phyloP scores from a whole-genome alignment of 2,329 filamentous ascomycete species.

The Fusarium miscanthi region DNA sequence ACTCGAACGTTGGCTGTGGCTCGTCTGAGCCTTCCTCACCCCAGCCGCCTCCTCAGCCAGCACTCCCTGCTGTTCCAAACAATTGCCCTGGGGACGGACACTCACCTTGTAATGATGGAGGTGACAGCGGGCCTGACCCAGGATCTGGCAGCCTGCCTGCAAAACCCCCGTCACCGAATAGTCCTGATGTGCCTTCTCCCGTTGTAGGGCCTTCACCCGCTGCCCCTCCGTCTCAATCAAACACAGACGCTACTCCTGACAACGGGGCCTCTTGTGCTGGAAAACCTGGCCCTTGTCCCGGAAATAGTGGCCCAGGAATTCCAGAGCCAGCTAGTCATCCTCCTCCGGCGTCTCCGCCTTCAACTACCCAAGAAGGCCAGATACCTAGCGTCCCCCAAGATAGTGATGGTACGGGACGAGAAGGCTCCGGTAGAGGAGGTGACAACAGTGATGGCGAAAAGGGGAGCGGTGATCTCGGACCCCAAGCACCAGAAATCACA shows the following conservation, averaged over 20 bases:
- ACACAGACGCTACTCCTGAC: neutral
- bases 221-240: neutral
- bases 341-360: neutral
- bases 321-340: neutral
- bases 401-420: neutral
- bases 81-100: neutral
- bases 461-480: neutral
- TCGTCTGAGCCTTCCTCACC: neutral
- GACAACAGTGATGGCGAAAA: neutral
- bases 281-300: neutral
- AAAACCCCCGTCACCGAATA: neutral
- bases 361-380: neutral
- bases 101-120: neutral
- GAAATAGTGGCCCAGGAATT: neutral
- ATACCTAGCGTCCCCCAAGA: neutral
- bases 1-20: neutral
- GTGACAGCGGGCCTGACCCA: neutral
- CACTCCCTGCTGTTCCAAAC: neutral
- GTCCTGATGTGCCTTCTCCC: neutral
- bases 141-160: neutral
- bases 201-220: neutral
- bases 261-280: neutral
- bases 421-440: neutral
- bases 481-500: neutral
- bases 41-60: neutral